These are phyloP conservation scores for Solanum ossicruentum DNA, from an alignment of 257 asterid species.

Conservation along the genomic window DNA sequence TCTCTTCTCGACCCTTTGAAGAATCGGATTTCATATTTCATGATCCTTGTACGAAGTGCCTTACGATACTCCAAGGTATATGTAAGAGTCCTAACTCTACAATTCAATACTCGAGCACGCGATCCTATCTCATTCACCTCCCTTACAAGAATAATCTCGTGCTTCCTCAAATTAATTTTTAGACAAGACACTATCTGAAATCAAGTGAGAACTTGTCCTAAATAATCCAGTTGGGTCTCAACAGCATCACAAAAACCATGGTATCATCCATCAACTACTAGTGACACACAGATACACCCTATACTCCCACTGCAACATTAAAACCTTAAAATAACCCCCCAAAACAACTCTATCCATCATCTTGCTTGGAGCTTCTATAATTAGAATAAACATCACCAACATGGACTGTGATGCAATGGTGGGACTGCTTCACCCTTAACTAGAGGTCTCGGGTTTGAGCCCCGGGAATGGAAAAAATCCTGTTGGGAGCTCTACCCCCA, in stretches of 20 bases:
- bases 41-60: not conserved
- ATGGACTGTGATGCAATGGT: no score
- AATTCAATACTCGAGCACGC: not conserved
- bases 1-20: not conserved
- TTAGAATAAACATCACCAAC: no score
- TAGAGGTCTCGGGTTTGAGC: no score
- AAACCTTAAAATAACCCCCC: no score
- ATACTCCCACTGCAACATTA: no score
- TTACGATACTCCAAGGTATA: not conserved
- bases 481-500: no score
- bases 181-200: not conserved
- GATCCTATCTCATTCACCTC: not conserved
- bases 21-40: not conserved
- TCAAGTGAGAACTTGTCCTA: not conserved
- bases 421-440: no score
- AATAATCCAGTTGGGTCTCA: not conserved
- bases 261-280: not conserved
- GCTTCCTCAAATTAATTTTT: not conserved
- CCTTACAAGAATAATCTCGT: not conserved
- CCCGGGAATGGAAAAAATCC: no score
- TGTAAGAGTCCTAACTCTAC: not conserved
- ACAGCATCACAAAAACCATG: not conserved
- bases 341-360: no score
- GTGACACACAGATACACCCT: no score
- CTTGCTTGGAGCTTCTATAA: no score